These are phyloP conservation scores for Globisporangium abappressorium DNA, from an alignment of 352 stramenopile species.

Conservation along the genomic window DNA sequence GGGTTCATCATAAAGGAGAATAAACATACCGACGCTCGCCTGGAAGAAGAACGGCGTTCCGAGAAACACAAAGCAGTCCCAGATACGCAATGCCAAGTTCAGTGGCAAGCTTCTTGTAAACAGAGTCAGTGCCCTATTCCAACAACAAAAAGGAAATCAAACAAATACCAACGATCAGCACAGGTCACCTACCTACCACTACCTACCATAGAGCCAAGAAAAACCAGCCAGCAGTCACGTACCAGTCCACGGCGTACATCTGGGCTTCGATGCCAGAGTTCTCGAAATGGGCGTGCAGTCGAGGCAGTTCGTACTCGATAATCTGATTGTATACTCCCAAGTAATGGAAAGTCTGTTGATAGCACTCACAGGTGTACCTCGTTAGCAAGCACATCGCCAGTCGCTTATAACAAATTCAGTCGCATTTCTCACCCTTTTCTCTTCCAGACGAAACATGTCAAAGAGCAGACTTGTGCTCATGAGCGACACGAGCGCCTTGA, in stretches of 20 bases:
- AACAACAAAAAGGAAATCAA: neutral
- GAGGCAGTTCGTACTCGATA: conserved; percentile 74
- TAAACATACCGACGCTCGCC: conserved; percentile 66
- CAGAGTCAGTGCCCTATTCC: conserved; percentile 63
- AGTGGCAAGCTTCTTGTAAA: conserved; percentile 78
- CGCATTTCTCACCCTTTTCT: conserved; percentile 48
- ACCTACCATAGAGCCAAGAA: neutral
- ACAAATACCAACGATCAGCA: neutral
- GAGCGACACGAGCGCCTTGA: conserved; percentile 78
- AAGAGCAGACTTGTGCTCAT: conserved; percentile 86
- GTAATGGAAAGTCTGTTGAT: conserved; percentile 79
- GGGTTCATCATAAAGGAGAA: neutral
- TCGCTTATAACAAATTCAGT: neutral
- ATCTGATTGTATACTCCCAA: conserved; percentile 77
- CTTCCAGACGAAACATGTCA: conserved; percentile 85
- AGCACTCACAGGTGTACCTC: conserved; percentile 3
- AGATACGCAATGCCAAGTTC: conserved; percentile 69
- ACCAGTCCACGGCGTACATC: conserved; percentile 89
- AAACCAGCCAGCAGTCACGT: conserved; percentile 10
- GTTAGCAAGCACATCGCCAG: conserved; percentile 1
- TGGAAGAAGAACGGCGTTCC: conserved; percentile 87
- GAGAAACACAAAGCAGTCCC: conserved; percentile 80
- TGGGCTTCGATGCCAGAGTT: conserved; percentile 72
- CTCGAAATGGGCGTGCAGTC: conserved; percentile 62
- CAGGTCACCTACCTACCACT: neutral